These are phyloP conservation scores for Neurospora sp. DNA, from an alignment of 495 filamentous ascomycete genomes.

Conservation along the genomic window DNA sequence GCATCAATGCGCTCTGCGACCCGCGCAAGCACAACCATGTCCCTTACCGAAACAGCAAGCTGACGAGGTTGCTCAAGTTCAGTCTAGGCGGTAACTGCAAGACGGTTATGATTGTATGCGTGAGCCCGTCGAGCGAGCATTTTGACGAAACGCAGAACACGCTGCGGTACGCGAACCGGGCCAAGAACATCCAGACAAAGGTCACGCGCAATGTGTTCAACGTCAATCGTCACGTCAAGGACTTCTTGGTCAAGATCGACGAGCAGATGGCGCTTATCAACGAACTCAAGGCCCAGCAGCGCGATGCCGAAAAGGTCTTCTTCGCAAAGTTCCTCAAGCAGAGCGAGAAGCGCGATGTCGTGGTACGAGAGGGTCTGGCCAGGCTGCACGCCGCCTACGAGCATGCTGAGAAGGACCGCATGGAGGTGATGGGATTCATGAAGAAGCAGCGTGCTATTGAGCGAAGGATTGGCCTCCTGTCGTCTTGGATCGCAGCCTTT, in stretches of 20 bases:
- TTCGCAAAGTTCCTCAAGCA: conserved; percentile 87
- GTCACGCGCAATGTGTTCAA: conserved; percentile 98
- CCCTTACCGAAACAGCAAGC: conserved; percentile 94
- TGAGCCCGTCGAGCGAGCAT: conserved; percentile 91
- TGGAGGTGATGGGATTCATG: conserved; percentile 69
- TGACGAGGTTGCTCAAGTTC: conserved; percentile 94
- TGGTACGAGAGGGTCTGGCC: conserved; percentile 70
- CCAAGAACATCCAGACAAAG: conserved; percentile 99
- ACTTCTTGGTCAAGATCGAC: conserved; percentile 94
- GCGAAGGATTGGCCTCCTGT: conserved; percentile 70
- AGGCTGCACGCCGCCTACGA: conserved; percentile 80
- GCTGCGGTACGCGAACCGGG: conserved; percentile 90
- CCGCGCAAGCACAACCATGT: conserved; percentile 87
- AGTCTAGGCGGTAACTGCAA: conserved; percentile 95
- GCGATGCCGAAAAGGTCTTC: conserved; percentile 75
- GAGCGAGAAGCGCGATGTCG: conserved; percentile 66
- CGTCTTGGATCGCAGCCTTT: conserved; percentile 87
- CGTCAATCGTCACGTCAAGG: conserved; percentile 97
- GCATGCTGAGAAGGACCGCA: conserved; percentile 64
- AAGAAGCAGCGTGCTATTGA: conserved; percentile 78
- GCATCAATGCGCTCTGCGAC: conserved; percentile 98
- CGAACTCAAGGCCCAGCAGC: conserved; percentile 84
- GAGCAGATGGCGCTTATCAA: conserved; percentile 91
- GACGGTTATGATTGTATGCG: conserved; percentile 99
- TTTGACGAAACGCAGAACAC: conserved; percentile 99